Evolutionary conservation across 306 rosid genomes (phyloP).

Genomic region (Malus sylvestris): DNA sequence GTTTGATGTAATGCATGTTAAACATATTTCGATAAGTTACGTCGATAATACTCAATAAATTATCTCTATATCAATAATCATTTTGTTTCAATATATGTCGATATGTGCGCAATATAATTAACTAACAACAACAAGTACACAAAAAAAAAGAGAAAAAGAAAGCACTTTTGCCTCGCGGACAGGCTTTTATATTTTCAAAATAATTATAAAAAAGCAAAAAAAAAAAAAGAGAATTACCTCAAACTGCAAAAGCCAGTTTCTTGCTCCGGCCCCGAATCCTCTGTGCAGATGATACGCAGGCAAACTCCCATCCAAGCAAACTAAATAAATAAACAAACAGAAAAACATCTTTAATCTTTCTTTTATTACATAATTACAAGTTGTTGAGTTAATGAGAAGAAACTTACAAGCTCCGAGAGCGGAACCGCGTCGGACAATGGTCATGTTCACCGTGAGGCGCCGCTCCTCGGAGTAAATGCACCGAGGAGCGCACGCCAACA

Average conservation of each 20-base stretch:
- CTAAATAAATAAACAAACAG: constrained; percentile 22
- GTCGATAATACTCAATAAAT: too few relatives aligned
- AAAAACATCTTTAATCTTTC: background rate
- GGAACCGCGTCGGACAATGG: constrained; percentile 48
- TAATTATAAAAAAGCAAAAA: too few relatives aligned
- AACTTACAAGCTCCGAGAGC: constrained; percentile 68
- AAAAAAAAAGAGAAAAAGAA: background rate
- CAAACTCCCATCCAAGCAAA: constrained; percentile 93
- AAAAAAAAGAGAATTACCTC: constrained; percentile 38
- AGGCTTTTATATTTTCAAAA: background rate
- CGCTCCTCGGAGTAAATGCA: constrained; percentile 15
- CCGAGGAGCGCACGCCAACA: constrained; percentile 29
- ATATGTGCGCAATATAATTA: too few relatives aligned
- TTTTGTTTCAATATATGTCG: too few relatives aligned
- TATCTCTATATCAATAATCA: too few relatives aligned
- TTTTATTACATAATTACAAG: too few relatives aligned
- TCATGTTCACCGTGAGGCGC: constrained; percentile 62
- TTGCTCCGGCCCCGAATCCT: constrained; percentile 70
- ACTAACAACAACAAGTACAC: accelerated
- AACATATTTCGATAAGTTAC: accelerated
- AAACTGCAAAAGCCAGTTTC: constrained; percentile 78
- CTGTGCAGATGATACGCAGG: constrained; percentile 85
- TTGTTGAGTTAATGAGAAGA: background rate
- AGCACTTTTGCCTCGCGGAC: background rate
- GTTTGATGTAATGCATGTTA: too few relatives aligned